These are phyloP conservation scores for Penicillium pancosmium DNA, from an alignment of 495 filamentous ascomycete genomes.

Conservation along the genomic window DNA sequence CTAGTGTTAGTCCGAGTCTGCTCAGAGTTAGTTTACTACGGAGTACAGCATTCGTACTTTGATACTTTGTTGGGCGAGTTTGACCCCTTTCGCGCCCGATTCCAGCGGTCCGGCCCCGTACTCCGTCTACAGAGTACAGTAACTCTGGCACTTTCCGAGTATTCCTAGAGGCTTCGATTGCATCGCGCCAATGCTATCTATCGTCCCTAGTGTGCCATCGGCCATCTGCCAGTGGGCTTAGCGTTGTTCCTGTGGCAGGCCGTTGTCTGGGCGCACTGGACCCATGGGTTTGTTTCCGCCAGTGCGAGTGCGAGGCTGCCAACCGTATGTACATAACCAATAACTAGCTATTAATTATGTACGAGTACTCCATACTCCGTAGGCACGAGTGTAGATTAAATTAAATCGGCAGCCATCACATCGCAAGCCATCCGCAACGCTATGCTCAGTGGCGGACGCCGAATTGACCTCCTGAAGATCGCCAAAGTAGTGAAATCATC, in stretches of 20 bases:
- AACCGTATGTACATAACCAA: not conserved
- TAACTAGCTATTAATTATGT: not conserved
- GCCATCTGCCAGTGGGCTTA: too few species aligned
- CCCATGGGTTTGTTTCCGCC: not conserved
- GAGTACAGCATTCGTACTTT: too few species aligned
- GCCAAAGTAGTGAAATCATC: constrained; percentile 12
- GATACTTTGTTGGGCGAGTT: too few species aligned
- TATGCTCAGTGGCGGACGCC: not conserved
- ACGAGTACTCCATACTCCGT: not conserved
- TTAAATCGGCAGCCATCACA: not conserved
- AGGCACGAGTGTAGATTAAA: not conserved
- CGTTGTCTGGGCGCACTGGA: not conserved
- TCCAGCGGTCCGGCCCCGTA: too few species aligned
- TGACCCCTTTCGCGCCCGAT: too few species aligned
- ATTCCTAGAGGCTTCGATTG: too few species aligned
- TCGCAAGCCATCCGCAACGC: too few species aligned
- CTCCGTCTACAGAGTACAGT: too few species aligned
- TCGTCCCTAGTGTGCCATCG: not conserved
- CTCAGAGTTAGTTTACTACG: not conserved
- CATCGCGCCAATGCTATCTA: not conserved
- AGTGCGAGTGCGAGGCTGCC: not conserved
- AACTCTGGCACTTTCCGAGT: too few species aligned
- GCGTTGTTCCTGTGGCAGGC: constrained; percentile 2
- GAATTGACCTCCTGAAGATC: constrained; percentile 8
- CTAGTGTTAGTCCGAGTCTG: not conserved